Conservation (phyloP, 1,139 yeast species). For the Saccharomycopsis hybrid region DNA sequence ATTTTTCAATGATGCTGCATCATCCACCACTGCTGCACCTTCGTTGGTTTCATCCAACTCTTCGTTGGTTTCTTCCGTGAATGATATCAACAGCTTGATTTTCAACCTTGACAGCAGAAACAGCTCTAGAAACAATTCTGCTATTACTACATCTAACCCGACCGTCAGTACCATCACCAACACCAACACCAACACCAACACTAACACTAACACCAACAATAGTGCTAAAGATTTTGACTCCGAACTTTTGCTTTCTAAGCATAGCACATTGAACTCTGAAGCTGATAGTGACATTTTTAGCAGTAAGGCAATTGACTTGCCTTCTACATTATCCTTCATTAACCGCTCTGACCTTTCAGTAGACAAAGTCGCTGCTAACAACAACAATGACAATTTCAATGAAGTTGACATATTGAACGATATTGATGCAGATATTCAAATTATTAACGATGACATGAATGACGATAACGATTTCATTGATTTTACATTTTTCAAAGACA, state of each 20-base stretch:
- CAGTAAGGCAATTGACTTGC: conserved; percentile 6
- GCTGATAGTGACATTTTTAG: conserved; percentile 1
- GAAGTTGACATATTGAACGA: not conserved
- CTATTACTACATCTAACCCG: no score
- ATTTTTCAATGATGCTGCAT: conserved; percentile 1
- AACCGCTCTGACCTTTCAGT: not conserved
- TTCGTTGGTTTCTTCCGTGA: conserved; percentile 2
- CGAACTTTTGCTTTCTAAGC: conserved; percentile 5
- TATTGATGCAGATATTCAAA: not conserved
- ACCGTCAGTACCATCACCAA: no score
- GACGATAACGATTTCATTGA: conserved; percentile 5
- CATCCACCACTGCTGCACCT: conserved; percentile 4
- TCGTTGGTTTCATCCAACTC: conserved; percentile 9
- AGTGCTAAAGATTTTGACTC: not conserved
- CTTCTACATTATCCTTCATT: not conserved
- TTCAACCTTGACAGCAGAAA: not conserved
- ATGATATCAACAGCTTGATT: conserved; percentile 5
- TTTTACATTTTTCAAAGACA: conserved; percentile 18
- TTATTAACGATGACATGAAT: not conserved
- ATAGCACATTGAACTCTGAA: conserved; percentile 9
- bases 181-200: no score
- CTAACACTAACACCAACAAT: not conserved
- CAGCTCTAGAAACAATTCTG: not conserved
- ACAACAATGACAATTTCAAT: not conserved
- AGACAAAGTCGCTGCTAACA: not conserved